Base-by-base conservation (phyloP, 1,284 basidiomycete genomes). In the Polyporus tsugae region DNA sequence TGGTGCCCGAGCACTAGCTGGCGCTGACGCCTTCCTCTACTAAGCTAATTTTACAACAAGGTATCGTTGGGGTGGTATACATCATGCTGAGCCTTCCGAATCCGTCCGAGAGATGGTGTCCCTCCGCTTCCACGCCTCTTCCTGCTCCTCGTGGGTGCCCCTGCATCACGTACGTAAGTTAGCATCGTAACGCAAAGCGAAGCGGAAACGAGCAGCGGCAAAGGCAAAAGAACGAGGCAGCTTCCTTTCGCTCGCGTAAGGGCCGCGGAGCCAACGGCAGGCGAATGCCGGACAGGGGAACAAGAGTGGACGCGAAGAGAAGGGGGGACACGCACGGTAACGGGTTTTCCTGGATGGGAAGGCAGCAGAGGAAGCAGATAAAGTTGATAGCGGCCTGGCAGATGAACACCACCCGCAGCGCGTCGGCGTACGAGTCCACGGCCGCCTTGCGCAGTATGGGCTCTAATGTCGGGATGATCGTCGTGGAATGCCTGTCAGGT, bases 351-450 rank as follows among this genome's bases (percentile, higher is more conserved):
- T 93, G 87, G 64, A 95, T 94, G 5, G 91, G 90, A 70, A 94
- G 72, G 75, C 88, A 90, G 82, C 84, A 80, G 83, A 85, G 79
- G 76, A 94, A 86, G 49, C 86, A 85, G 63, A 92, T 75, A 75
- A 93, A 75, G 72, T 89, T 90, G 73, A 89, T 80, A 36, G 85
- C 91, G 70, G 86, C 84, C 77, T 90, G 91, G 75, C 90, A 91
- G 69, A 95, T 87, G 82, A 98, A 99, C 65, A 97, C 95, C 73
- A 90, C 88, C 74, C 89, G 89, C 73, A 99, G 83, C 58, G 95
- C 94, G 75, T 89, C 87, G 41, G 90, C 89, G 81, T 98, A 99
- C 0, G 95, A 94, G 71, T 88, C 86, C 59, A 94, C 86, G 0
- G 96, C 97, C 39, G 90, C 90, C 72, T 86, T 80, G 75, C 85